Percentiles rank a stretch among this genome's conserved stretches.
phyloP scores from a whole-genome alignment of 208 protist species.

The Wallacemonas sp. region DNA sequence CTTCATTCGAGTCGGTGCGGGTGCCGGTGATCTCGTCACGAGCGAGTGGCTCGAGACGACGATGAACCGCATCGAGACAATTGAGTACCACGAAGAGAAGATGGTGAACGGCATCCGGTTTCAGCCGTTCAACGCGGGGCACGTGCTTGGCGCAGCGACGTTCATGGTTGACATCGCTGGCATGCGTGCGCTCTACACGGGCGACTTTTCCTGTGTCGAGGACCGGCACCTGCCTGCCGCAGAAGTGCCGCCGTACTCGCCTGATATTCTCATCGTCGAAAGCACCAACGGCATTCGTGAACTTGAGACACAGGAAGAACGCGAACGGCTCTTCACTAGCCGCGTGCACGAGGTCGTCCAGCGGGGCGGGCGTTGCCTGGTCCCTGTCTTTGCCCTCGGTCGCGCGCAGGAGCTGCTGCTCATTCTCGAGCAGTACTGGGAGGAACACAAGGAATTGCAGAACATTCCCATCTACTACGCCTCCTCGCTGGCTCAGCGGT shows the following conservation, averaged over 20 bases:
- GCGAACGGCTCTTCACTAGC: constrained; percentile 95
- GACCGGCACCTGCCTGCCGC: constrained; percentile 98
- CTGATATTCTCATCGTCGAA: constrained; percentile 98
- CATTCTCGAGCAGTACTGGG: constrained; percentile 99
- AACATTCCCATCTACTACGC: constrained; percentile 99
- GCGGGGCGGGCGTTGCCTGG: constrained; percentile 95
- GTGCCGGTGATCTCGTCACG: constrained; percentile 89
- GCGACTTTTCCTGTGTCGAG: constrained; percentile 97
- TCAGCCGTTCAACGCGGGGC: constrained; percentile 97
- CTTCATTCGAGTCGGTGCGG: constrained; percentile 92
- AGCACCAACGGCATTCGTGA: constrained; percentile 98
- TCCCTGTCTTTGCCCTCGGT: constrained; percentile 99
- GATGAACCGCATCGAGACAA: constrained; percentile 95
- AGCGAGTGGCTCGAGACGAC: constrained; percentile 94
- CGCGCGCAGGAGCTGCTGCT: constrained; percentile 98
- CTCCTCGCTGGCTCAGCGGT: constrained; percentile 96
- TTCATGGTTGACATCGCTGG: constrained; percentile 98
- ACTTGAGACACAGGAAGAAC: constrained; percentile 93
- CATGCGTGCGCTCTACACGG: constrained; percentile 98
- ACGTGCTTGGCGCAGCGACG: constrained; percentile 98
- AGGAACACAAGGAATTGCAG: constrained; percentile 95
- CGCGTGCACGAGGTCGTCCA: constrained; percentile 92
- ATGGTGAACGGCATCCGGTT: constrained; percentile 97
- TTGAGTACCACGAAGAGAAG: constrained; percentile 97
- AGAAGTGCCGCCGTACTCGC: constrained; percentile 90